These are phyloP conservation scores for Pythium guiyangense DNA, from an alignment of 352 stramenopile species.

Conservation along the genomic window DNA sequence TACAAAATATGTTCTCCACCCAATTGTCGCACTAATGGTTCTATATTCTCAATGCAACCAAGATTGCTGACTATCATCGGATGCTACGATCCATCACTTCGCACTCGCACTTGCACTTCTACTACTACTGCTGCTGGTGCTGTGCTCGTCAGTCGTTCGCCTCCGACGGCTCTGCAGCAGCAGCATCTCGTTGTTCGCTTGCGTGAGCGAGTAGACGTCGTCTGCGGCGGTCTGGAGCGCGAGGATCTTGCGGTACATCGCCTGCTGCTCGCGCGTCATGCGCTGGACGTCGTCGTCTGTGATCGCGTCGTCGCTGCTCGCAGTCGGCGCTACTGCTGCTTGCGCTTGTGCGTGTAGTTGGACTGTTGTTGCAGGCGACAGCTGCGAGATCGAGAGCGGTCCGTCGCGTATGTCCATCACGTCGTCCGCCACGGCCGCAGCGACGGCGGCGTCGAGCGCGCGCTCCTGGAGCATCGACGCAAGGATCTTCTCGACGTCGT, in stretches of 20 bases:
- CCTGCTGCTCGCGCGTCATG: slow-evolving; percentile 7
- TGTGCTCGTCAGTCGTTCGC: too few relatives aligned
- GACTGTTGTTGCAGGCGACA: not conserved
- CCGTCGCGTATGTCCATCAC: too few relatives aligned
- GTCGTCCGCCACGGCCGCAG: not conserved
- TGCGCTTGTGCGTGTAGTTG: too few relatives aligned
- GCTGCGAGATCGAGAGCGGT: too few relatives aligned
- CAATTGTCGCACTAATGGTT: too few relatives aligned
- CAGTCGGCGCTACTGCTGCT: too few relatives aligned
- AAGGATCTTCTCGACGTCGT: slow-evolving; percentile 10
- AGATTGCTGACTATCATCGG: too few relatives aligned
- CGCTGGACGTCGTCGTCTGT: not conserved
- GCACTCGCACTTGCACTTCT: too few relatives aligned
- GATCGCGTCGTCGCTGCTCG: not conserved
- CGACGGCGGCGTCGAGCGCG: not conserved
- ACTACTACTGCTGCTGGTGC: too few relatives aligned
- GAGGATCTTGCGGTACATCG: slow-evolving; percentile 28
- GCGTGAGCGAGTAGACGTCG: slow-evolving; percentile 31
- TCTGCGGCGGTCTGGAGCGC: slow-evolving; percentile 30
- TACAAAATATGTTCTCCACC: too few relatives aligned
- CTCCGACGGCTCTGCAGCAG: not conserved
- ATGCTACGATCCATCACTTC: too few relatives aligned
- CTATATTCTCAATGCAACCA: too few relatives aligned
- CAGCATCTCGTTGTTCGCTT: slow-evolving; percentile 45
- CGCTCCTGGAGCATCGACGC: slow-evolving; percentile 1